Base-by-base conservation (phyloP, 192 early-diverging fungal species). In the Phycomyces blakesleeanus region DNA sequence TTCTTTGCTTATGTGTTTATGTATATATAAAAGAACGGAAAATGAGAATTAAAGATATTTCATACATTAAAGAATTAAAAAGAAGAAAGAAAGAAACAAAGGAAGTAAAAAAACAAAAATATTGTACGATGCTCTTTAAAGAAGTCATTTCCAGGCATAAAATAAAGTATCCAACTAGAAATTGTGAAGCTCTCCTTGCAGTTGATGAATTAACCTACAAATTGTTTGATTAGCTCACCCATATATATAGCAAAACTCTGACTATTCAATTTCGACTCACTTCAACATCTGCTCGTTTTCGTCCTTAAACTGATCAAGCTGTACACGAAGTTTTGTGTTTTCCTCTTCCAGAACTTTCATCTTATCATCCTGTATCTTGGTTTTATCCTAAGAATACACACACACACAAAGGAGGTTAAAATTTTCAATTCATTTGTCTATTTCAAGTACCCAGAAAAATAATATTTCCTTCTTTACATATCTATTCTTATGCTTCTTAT, bases 221-320 rank as follows among this genome's bases (percentile, higher is more conserved):
- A 22, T 18, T 20, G 4, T 24, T 55, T 10, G 25, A 5, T 34
- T 5, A 29, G 52, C 26, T 54, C 7, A 24, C 26, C 26, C 24
- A 14, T 54, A 54, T 9, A 54, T 54, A 26, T 24, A 15, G 14
- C 7, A 25, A 22, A 25, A 14, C 11, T 25, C n/a, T n/a, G n/a
- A n/a, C n/a, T n/a, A n/a, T n/a, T n/a, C n/a, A n/a, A n/a, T n/a
- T n/a, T n/a, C n/a, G 14, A 24, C 59, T 51, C 51, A 47, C 59
- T 47, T 61, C 26, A 61, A 29, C 59, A 61, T 61, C 34, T 61
- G 59, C n/a, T 61, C 59, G 51, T 61, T 61, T 38, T 61, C 59
- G 29, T 61, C 59, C 49, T 61, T 61, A 21, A 38, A 61, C 5
- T 34, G 47, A 11, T 39, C 25, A 15, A 61, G 26, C 16, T 49